Base-by-base conservation (phyloP, 1,284 basidiomycete genomes). In the Entoloma clypeatum region DNA sequence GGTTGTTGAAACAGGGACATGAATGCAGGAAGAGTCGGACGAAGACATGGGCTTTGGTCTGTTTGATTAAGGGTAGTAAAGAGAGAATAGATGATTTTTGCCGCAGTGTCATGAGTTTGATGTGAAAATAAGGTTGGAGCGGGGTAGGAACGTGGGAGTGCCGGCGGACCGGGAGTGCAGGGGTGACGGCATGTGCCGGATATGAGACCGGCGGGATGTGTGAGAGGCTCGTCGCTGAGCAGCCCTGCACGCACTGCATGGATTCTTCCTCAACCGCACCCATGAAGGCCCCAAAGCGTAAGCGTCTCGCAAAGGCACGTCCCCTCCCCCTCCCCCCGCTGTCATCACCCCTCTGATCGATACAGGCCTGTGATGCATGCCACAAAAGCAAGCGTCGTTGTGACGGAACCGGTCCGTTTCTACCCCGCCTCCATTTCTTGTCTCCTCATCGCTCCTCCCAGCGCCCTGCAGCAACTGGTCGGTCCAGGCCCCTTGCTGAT, bases 41-140 rank as follows among this genome's bases (percentile, higher is more conserved):
- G 87, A 90, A 48, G 87, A 90, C 64, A 89, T 90, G 86, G 86
- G 91, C 74, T 94, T 94, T 71, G 91, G 91, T 75, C 79, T 94
- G 51, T 94, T 94, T 77, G 91, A 94, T 74, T 93, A 84, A 79
- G n/a, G n/a, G n/a, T n/a, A n/a, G n/a, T n/a, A n/a, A n/a, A n/a
- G n/a, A n/a, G n/a, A n/a, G n/a, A n/a, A 17, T 27, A 13, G 36
- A 38, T 26, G 11, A 7, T 14, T 13, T 38, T 6, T 7, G 11
- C n/a, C 36, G 27, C 33, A 28, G 22, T 32, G 25, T 24, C 21
- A 38, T 36, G 31, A 41, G 36, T 28, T 7, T 39, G 29, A 30
- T 30, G 21, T 8, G 23, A 22, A n/a, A 33, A 37, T 36, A 25
- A 30, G 38, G 36, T 48, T 32, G 50, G 48, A 50, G 50, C 50